Evolutionary conservation across 352 stramenopile species (phyloP).

Genomic region (Pythium grandisporangium): DNA sequence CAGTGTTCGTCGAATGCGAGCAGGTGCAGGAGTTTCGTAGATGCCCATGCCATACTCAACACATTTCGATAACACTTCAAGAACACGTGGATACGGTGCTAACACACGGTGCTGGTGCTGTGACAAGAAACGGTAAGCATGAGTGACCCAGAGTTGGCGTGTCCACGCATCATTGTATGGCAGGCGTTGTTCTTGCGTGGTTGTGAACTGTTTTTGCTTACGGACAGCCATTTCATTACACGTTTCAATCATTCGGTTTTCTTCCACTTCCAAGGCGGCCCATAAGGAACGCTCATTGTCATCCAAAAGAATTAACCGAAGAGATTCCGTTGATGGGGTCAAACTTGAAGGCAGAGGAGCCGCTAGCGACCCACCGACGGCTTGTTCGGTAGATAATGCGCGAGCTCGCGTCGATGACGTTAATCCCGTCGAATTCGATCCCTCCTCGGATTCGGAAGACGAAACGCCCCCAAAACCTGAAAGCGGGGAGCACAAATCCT

Average conservation of each 20-base stretch:
- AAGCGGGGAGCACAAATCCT: too few relatives aligned
- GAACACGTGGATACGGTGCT: neutral
- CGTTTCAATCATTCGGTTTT: conserved; percentile 62
- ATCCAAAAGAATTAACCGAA: too few relatives aligned
- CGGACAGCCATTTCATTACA: conserved; percentile 27
- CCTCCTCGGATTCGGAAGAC: too few relatives aligned
- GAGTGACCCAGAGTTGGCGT: conserved; percentile 39
- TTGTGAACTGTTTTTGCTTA: conserved; percentile 4
- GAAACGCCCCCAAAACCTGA: too few relatives aligned
- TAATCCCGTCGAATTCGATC: too few relatives aligned
- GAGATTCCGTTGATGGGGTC: too few relatives aligned
- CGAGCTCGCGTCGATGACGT: conserved; percentile 1
- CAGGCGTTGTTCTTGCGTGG: neutral
- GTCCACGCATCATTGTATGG: conserved; percentile 33
- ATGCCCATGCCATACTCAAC: conserved; percentile 38
- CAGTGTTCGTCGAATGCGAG: conserved; percentile 40
- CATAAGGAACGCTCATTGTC: conserved; percentile 46
- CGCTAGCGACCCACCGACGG: too few relatives aligned
- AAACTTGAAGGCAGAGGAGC: too few relatives aligned
- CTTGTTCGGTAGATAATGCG: too few relatives aligned
- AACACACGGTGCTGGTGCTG: conserved; percentile 45
- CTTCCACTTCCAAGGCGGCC: conserved; percentile 74
- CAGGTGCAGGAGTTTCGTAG: conserved; percentile 62
- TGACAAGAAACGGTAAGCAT: conserved; percentile 62
- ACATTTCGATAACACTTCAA: neutral